Percentiles rank a stretch among this genome's conserved stretches.
Evolutionary conservation across 2,329 filamentous ascomycete species (phyloP).

Genomic region (Diaporthe sp.): DNA sequence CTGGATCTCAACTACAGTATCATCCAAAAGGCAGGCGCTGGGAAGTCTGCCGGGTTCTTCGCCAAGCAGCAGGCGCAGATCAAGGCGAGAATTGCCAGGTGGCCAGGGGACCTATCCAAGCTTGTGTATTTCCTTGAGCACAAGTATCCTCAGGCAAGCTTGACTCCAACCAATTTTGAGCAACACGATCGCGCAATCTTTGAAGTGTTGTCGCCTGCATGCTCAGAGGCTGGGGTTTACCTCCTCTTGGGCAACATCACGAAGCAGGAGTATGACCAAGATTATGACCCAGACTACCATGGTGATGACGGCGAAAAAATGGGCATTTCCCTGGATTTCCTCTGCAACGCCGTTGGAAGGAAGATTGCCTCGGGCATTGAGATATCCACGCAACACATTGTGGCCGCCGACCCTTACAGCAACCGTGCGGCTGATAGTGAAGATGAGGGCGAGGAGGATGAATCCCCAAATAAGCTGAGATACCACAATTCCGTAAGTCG

Average conservation of each 20-base stretch:
- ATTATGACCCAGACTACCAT: neutral
- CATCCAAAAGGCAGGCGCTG: conserved; percentile 45
- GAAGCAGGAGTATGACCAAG: conserved; percentile 30
- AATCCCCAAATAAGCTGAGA: neutral
- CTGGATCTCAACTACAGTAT: conserved; percentile 65
- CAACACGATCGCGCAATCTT: conserved; percentile 44
- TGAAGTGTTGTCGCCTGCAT: conserved; percentile 38
- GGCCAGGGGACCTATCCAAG: neutral
- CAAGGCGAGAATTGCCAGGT: conserved; percentile 39
- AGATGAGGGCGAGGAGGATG: conserved; percentile 36
- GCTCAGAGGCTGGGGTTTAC: conserved; percentile 37
- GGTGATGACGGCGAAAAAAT: conserved; percentile 15
- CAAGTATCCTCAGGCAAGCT: conserved; percentile 43
- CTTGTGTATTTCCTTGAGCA: conserved; percentile 44
- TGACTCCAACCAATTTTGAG: conserved; percentile 44
- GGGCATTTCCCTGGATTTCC: neutral
- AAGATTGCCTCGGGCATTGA: conserved; percentile 1
- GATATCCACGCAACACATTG: no score
- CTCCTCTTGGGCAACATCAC: conserved; percentile 45
- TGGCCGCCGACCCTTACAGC: no score
- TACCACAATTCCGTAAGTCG: conserved; percentile 32
- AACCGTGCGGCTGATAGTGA: conserved; percentile 27
- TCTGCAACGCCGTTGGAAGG: conserved; percentile 20
- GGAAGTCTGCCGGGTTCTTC: conserved; percentile 41
- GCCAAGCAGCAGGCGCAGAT: conserved; percentile 37